phyloP scores from a whole-genome alignment of 1,284 basidiomycete species.

The Naganishia sp. region DNA sequence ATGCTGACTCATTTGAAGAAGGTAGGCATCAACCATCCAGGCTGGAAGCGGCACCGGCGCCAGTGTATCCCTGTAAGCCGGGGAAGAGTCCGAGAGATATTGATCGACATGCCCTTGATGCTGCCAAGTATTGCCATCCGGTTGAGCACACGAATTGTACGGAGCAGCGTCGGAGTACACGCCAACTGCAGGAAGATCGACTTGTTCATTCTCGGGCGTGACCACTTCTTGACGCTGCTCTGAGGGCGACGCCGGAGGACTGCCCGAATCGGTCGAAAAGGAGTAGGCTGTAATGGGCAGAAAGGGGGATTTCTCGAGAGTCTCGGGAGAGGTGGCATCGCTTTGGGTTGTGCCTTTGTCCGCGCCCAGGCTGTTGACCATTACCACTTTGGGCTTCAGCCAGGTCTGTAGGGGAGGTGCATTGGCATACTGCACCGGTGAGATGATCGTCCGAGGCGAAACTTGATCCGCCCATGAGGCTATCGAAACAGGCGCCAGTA shows the following conservation, averaged over 20 bases:
- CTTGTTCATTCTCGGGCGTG: conserved; percentile 18
- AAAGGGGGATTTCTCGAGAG: conserved; percentile 11
- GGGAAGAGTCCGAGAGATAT: background rate
- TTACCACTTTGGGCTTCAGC: conserved; percentile 36
- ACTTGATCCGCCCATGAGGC: conserved; percentile 3
- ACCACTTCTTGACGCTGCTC: conserved; percentile 33
- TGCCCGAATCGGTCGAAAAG: conserved; percentile 44
- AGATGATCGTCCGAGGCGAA: conserved; percentile 23
- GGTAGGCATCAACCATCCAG: conserved; percentile 19
- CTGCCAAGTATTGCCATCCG: background rate
- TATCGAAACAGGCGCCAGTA: too few species aligned
- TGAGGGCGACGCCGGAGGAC: conserved; percentile 45
- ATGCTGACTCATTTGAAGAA: background rate
- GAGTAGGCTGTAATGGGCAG: conserved; percentile 34
- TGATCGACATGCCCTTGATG: background rate
- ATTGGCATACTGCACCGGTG: conserved; percentile 33
- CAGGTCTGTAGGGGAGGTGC: conserved; percentile 37
- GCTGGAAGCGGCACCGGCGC: background rate
- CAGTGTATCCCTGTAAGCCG: background rate
- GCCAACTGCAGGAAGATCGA: conserved; percentile 9
- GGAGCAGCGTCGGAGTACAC: background rate
- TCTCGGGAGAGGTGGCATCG: background rate
- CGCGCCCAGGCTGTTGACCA: background rate
- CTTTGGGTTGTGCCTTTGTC: background rate
- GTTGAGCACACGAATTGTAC: background rate